Percentiles rank a stretch among this genome's conserved stretches.
These are phyloP conservation scores for Paraconiothyrium sp. DNA, from an alignment of 2,329 filamentous ascomycete species.

Conservation along the genomic window DNA sequence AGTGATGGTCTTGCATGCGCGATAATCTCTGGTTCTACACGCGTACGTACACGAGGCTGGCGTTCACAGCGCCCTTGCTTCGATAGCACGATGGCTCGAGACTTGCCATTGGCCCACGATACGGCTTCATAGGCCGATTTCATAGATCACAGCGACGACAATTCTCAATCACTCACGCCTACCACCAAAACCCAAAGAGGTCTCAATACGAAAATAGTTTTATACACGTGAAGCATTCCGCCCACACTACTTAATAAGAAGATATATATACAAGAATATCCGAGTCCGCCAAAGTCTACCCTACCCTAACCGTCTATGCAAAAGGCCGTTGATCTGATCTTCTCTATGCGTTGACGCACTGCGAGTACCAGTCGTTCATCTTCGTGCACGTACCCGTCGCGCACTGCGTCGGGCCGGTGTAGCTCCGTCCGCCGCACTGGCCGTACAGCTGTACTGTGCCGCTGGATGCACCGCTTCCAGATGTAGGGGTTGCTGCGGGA, in stretches of 20 bases:
- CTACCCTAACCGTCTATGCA: background rate
- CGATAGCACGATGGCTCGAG: too few relatives aligned
- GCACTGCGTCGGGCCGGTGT: slow-evolving; percentile 35
- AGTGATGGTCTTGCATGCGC: too few relatives aligned
- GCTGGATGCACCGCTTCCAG: background rate
- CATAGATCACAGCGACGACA: too few relatives aligned
- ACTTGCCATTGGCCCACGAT: too few relatives aligned
- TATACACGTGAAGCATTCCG: background rate
- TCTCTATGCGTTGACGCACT: slow-evolving; percentile 24
- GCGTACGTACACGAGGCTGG: too few relatives aligned
- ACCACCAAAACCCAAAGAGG: too few relatives aligned
- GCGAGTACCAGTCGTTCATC: slow-evolving; percentile 37
- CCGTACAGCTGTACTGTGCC: slow-evolving; percentile 15
- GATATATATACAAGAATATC: background rate
- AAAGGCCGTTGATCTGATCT: background rate
- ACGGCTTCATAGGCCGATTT: too few relatives aligned
- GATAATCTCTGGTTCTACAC: too few relatives aligned
- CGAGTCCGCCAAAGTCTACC: too few relatives aligned
- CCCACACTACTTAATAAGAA: background rate
- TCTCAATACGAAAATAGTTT: background rate
- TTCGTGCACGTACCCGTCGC: slow-evolving; percentile 37
- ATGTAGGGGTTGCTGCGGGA: background rate
- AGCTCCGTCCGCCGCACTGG: slow-evolving; percentile 23
- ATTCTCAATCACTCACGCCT: too few relatives aligned
- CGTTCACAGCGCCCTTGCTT: too few relatives aligned